Percentiles rank a stretch among this genome's conserved stretches.
Evolutionary conservation across 1,284 basidiomycete genomes (phyloP).

Genomic region (Apiotrichum laibachii): DNA sequence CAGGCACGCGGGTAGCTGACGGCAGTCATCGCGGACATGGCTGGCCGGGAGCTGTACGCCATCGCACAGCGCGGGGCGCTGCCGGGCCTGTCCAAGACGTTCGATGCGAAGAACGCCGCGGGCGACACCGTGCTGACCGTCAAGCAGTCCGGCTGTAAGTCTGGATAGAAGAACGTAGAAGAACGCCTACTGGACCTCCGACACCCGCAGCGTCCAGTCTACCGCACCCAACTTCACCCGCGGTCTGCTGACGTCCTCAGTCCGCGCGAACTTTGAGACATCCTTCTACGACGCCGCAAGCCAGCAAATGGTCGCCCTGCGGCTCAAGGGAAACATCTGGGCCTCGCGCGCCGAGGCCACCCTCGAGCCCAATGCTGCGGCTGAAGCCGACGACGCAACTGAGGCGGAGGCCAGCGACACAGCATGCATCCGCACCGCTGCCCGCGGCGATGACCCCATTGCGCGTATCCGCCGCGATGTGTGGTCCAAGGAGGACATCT

Average conservation of each 20-base stretch:
- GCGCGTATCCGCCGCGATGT: constrained; percentile 28
- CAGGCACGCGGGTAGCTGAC: not conserved
- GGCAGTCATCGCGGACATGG: not conserved
- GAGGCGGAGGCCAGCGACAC: too few relatives aligned
- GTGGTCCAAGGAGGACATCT: constrained; percentile 37
- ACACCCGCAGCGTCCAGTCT: too few relatives aligned
- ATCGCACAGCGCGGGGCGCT: constrained; percentile 37
- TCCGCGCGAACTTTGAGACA: constrained; percentile 44
- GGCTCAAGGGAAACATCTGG: constrained; percentile 43
- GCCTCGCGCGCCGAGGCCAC: constrained; percentile 23
- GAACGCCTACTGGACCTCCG: too few relatives aligned
- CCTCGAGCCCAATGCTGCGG: not conserved
- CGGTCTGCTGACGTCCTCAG: constrained; percentile 20
- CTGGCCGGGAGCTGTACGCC: constrained; percentile 36
- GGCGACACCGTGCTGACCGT: constrained; percentile 41
- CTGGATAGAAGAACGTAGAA: too few relatives aligned
- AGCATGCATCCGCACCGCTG: too few relatives aligned
- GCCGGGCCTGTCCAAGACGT: constrained; percentile 34
- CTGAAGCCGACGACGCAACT: too few relatives aligned
- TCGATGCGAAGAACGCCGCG: constrained; percentile 30
- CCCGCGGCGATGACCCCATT: too few relatives aligned
- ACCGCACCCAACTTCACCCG: too few relatives aligned
- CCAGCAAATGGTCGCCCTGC: constrained; percentile 25
- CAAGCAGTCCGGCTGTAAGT: constrained; percentile 21
- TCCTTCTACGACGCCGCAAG: constrained; percentile 32